Evolutionary conservation across 805 yeast species (phyloP).

Genomic region (Candida dajiaensis): DNA sequence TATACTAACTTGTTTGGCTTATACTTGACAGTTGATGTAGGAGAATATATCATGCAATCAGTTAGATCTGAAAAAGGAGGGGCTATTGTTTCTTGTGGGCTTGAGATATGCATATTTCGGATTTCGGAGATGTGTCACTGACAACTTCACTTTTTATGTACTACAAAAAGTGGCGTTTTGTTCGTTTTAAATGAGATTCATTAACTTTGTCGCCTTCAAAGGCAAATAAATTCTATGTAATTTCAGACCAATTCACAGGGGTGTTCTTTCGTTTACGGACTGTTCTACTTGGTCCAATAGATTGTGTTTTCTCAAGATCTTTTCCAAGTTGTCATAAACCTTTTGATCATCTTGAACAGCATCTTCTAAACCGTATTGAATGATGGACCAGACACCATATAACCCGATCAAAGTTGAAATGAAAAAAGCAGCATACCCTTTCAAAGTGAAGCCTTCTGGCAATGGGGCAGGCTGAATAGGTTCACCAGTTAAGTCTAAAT

Average conservation of each 20-base stretch:
- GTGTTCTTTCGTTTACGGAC: slow-evolving; percentile 14
- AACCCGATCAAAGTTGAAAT: slow-evolving; percentile 51
- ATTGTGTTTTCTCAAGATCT: slow-evolving; percentile 25
- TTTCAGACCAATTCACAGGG: slow-evolving; percentile 5
- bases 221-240: background rate
- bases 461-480: slow-evolving; percentile 53
- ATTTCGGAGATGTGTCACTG: too few species aligned
- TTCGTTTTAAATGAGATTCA: background rate
- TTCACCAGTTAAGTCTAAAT: slow-evolving; percentile 57
- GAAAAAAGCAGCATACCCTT: slow-evolving; percentile 61
- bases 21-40: too few species aligned
- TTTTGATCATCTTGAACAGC: slow-evolving; percentile 43
- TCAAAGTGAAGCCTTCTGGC: slow-evolving; percentile 64
- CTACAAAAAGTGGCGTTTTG: too few species aligned
- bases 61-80: too few species aligned
- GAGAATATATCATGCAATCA: too few species aligned
- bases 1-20: too few species aligned
- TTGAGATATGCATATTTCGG: too few species aligned
- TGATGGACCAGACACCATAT: slow-evolving; percentile 54
- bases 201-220: background rate
- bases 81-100: too few species aligned
- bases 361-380: slow-evolving; percentile 62
- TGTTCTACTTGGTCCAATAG: slow-evolving; percentile 8
- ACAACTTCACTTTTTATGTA: too few species aligned
- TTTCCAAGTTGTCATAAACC: slow-evolving; percentile 32